Percentiles rank a stretch among this genome's conserved stretches.
phyloP scores from a whole-genome alignment of 169 alveolate genomes.

The Plasmodium relictum region DNA sequence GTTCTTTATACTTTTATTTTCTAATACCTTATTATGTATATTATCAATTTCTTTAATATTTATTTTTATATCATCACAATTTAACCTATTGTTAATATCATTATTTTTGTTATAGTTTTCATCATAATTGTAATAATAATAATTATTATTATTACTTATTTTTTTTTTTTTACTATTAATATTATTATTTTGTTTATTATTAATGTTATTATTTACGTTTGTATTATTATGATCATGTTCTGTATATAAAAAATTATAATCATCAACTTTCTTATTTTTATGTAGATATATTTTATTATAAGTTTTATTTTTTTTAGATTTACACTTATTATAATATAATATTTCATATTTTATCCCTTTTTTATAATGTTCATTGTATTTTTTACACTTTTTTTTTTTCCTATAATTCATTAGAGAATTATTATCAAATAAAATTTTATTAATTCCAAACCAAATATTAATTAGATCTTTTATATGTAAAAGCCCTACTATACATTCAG shows the following conservation, averaged over 20 bases:
- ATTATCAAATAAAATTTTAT: slow-evolving; percentile 55
- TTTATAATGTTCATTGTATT: too few relatives aligned
- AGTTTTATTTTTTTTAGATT: too few relatives aligned
- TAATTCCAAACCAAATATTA: slow-evolving; percentile 75
- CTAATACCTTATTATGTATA: background rate
- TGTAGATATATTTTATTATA: too few relatives aligned
- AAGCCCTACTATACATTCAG: slow-evolving; percentile 79
- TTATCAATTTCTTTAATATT: background rate
- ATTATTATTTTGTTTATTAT: background rate
- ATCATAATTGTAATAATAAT: background rate
- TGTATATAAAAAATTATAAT: too few relatives aligned
- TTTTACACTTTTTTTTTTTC: background rate
- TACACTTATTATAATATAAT: too few relatives aligned
- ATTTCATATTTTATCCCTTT: too few relatives aligned
- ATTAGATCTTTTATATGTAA: slow-evolving; percentile 81
- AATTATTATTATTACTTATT: background rate
- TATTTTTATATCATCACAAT: background rate
- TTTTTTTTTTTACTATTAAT: background rate
- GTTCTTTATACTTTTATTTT: background rate
- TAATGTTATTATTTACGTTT: background rate
- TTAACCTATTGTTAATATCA: background rate
- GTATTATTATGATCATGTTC: background rate
- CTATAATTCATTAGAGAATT: background rate
- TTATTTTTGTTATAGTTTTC: background rate
- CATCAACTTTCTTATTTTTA: too few relatives aligned